Evolutionary conservation across 2,329 filamentous ascomycete species (phyloP), one percentile per base, ranked within the genome.

Genomic region (Xylariaceae sp.): DNA sequence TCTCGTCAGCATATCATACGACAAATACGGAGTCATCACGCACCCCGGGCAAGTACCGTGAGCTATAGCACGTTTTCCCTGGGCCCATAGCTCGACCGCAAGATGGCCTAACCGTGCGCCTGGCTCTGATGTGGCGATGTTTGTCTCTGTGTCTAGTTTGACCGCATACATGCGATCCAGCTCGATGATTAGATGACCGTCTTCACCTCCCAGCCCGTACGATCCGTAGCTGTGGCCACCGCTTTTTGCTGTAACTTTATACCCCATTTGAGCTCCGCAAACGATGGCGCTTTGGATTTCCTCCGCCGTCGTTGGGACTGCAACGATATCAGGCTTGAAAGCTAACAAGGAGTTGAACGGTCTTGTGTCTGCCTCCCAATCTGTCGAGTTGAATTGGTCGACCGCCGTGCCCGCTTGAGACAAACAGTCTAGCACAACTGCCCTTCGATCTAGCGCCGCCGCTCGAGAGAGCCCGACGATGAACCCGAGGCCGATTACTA

Each of bases 201-300:
- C 69, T 53, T 74, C 69, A 10, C 75, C 75, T 36, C 74, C 74
- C 7, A 73, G 69, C 47, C 72, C 73, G 54, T 70, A 72, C 11
- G 71, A 73, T 17, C 73, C 74, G 59, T 78, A 79, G 5, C 73
- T 76, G 58, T 79, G 76, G n/a, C 76, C 76, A 33, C 76, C 76
- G 34, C 70, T 68, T 56, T 73, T 74, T 16, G 75, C 71, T 28
- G 73, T 73, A 2, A 78, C 74, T 60, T 75, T 75, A 48, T 75
- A 64, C 9, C 65, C 64, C 18, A 66, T 60, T 51, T 70, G 56
- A n/a, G 61, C 60, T 36, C 74, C 75, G 58, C 75, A 78, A 18
- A 68, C 59, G 12, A 79, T 70, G 9, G 75, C 73, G 51, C 69
- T 68, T 45, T 72, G 69, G 31, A 78, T 71, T 48, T 77, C 71